Conservation (phyloP, 2,329 filamentous ascomycete genomes). For the Huntiella bhutanensis region DNA sequence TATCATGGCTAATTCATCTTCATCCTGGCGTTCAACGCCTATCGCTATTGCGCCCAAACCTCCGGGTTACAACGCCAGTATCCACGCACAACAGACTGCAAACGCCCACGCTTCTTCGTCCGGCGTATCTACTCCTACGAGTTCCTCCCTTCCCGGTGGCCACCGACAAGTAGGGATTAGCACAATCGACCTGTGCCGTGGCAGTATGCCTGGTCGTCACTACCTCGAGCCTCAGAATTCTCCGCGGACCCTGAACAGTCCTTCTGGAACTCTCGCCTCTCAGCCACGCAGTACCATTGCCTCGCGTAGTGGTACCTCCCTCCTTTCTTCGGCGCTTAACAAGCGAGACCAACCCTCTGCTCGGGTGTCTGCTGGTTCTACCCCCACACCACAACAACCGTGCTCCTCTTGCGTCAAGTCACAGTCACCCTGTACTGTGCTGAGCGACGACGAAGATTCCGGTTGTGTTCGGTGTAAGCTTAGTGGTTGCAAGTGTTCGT, state of each 20-base stretch:
- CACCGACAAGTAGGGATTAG: conserved; percentile 26
- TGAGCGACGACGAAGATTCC: conserved; percentile 51
- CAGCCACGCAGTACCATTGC: background rate
- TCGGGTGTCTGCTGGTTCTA: background rate
- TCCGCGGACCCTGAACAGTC: conserved; percentile 17
- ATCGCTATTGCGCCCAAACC: conserved; percentile 48
- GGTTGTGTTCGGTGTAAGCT: conserved; percentile 61
- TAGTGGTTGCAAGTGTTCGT: conserved; percentile 61
- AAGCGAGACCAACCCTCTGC: background rate
- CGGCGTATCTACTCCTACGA: background rate
- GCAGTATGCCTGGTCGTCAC: conserved; percentile 22
- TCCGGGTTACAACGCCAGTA: conserved; percentile 21
- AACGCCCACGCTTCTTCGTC: background rate
- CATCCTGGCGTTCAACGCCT: conserved; percentile 41
- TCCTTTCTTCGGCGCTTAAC: conserved; percentile 2
- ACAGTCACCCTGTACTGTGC: conserved; percentile 52
- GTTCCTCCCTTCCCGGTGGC: conserved; percentile 9
- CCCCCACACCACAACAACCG: conserved; percentile 20
- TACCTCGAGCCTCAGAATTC: conserved; percentile 7
- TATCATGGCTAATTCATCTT: conserved; percentile 33
- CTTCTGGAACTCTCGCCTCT: conserved; percentile 22
- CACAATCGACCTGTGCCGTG: conserved; percentile 29
- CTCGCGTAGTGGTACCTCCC: background rate
- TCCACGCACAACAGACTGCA: conserved; percentile 17
- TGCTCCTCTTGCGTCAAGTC: conserved; percentile 59